Conservation (phyloP, 805 yeast species). For the Spathaspora sp. region DNA sequence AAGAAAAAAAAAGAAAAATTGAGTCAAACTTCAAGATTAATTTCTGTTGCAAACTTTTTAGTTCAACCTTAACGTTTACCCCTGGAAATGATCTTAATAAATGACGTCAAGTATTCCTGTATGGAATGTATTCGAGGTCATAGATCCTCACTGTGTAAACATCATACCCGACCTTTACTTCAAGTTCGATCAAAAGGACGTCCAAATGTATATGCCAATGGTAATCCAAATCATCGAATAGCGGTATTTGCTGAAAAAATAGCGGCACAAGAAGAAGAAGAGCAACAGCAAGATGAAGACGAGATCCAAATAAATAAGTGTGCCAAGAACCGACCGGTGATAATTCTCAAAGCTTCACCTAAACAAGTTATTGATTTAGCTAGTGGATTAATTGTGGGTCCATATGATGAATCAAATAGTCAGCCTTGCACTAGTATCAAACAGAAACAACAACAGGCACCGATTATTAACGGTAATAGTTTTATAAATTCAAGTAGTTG, state of each 20-base stretch:
- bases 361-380: conserved; percentile 38
- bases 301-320: conserved; percentile 3
- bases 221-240: conserved; percentile 49
- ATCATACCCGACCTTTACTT: conserved; percentile 72
- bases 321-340: conserved; percentile 19
- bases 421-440: conserved; percentile 8
- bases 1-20: background rate
- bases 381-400: conserved; percentile 37
- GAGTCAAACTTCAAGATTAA: background rate
- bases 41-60: background rate
- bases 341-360: conserved; percentile 33
- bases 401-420: conserved; percentile 22
- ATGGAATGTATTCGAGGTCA: conserved; percentile 90
- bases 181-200: conserved; percentile 90
- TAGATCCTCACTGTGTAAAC: conserved; percentile 82
- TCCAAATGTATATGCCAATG: conserved; percentile 58
- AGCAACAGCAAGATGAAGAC: background rate
- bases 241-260: conserved; percentile 54
- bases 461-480: conserved; percentile 25
- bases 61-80: background rate
- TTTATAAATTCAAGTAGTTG: conserved; percentile 33
- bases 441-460: conserved; percentile 15
- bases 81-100: conserved; percentile 66
- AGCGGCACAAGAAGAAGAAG: conserved; percentile 1
- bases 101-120: conserved; percentile 79